Conservation (phyloP, 495 filamentous ascomycete species). For the Poronia punctata region DNA sequence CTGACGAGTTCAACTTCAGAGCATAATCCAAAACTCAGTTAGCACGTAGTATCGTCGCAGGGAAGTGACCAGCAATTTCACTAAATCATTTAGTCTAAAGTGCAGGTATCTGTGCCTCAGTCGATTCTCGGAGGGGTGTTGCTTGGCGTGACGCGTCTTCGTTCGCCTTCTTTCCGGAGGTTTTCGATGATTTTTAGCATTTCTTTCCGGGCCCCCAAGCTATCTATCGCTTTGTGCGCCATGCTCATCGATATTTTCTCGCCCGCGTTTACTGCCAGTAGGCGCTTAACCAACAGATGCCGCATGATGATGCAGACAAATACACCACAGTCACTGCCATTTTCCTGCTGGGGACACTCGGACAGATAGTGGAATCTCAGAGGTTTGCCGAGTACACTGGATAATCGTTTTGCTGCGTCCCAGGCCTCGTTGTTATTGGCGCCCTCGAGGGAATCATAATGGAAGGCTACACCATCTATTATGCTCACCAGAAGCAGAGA, state of each 20-base stretch:
- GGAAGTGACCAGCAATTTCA: no score
- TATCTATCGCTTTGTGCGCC: slow-evolving; percentile 71
- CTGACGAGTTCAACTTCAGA: no score
- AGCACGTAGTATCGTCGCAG: no score
- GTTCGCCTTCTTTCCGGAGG: slow-evolving; percentile 74
- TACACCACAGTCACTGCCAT: slow-evolving; percentile 88
- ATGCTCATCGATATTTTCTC: slow-evolving; percentile 93
- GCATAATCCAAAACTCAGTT: no score
- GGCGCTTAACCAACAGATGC: slow-evolving; percentile 71
- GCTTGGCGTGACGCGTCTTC: slow-evolving; percentile 44
- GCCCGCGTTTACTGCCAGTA: slow-evolving; percentile 67
- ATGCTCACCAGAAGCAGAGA: slow-evolving; percentile 84
- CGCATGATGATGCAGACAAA: slow-evolving; percentile 94
- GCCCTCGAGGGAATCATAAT: slow-evolving; percentile 86
- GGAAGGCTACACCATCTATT: slow-evolving; percentile 86
- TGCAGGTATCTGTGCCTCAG: no score
- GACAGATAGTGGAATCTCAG: slow-evolving; percentile 69
- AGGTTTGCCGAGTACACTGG: slow-evolving; percentile 52
- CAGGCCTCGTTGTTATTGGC: slow-evolving; percentile 68
- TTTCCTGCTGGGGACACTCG: slow-evolving; percentile 87
- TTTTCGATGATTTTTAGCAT: slow-evolving; percentile 82
- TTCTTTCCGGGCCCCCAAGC: slow-evolving; percentile 66
- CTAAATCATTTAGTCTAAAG: no score
- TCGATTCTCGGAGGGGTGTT: slow-evolving; percentile 26
- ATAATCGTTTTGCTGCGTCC: slow-evolving; percentile 55